These are phyloP conservation scores for Suillus decipiens DNA, from an alignment of 768 basidiomycete genomes.

Conservation along the genomic window DNA sequence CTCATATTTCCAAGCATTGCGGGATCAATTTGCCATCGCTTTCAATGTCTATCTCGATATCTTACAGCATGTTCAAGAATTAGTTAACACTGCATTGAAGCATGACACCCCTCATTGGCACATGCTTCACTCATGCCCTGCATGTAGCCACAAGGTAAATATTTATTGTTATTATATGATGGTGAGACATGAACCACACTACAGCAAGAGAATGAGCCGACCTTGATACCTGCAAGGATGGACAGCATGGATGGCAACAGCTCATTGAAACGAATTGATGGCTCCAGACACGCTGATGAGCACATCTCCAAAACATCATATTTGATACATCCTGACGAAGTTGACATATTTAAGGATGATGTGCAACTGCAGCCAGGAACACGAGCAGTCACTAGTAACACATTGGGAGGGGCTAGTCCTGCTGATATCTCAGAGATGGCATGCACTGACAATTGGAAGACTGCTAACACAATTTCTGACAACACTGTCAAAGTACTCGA, in stretches of 20 bases:
- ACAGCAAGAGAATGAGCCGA: slow-evolving; percentile 26
- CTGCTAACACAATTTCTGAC: slow-evolving; percentile 24
- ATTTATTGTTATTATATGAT: neutral
- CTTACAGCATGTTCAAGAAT: slow-evolving; percentile 17
- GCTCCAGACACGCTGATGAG: slow-evolving; percentile 19
- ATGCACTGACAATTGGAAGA: slow-evolving; percentile 38
- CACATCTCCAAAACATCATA: slow-evolving; percentile 26
- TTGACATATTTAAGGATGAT: slow-evolving; percentile 29
- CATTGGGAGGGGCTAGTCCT: neutral
- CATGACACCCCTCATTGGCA: slow-evolving; percentile 34
- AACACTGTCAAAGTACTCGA: slow-evolving; percentile 40
- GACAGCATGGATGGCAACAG: slow-evolving; percentile 37
- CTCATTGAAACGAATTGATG: slow-evolving; percentile 33
- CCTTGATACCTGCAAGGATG: slow-evolving; percentile 27
- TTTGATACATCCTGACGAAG: slow-evolving; percentile 25
- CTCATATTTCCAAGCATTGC: neutral
- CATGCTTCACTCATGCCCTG: slow-evolving; percentile 33
- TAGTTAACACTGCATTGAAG: slow-evolving; percentile 27
- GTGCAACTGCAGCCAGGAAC: slow-evolving; percentile 5
- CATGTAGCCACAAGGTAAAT: slow-evolving; percentile 38
- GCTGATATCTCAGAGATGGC: neutral
- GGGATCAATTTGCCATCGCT: slow-evolving; percentile 27
- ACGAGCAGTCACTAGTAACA: neutral
- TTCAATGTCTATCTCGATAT: slow-evolving; percentile 40
- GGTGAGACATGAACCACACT: neutral